A percentile compares a stretch with the other conserved stretches of the same genome.
Conservation (phyloP, 192 early-diverging fungal genomes). For the Podila clonocystis region DNA sequence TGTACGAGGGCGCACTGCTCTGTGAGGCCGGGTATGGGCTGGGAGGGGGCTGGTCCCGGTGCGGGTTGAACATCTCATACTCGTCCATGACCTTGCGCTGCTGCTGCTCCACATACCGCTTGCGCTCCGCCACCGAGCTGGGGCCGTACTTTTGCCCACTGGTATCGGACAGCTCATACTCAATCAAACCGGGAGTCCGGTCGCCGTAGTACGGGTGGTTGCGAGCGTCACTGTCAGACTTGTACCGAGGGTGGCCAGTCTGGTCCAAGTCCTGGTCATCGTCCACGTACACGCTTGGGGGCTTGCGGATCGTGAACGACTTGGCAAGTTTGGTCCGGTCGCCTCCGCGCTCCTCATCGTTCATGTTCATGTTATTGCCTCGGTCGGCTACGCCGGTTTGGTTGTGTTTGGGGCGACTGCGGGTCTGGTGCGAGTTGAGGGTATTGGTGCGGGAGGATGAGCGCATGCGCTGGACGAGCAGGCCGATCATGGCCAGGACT, state of each 20-base stretch:
- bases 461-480: conserved; percentile 30
- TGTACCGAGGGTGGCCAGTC: conserved; percentile 46
- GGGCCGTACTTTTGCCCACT: conserved; percentile 36
- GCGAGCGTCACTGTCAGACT: conserved; percentile 30
- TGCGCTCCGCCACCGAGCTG: conserved; percentile 35
- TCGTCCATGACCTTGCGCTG: conserved; percentile 52
- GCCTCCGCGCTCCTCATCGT: conserved; percentile 20
- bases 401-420: conserved; percentile 23
- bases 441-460: conserved; percentile 18
- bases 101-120: conserved; percentile 49
- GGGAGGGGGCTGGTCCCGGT: conserved; percentile 24
- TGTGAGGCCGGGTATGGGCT: conserved; percentile 41
- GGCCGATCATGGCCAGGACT: conserved; percentile 25
- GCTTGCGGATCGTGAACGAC: conserved; percentile 46
- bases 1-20: conserved; percentile 31
- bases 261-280: conserved; percentile 45
- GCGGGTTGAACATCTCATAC: conserved; percentile 50
- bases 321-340: conserved; percentile 42
- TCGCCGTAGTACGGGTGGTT: conserved; percentile 51
- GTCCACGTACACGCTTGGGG: conserved; percentile 37
- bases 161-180: conserved; percentile 47
- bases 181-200: conserved; percentile 29
- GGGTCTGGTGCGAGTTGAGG: conserved; percentile 40
- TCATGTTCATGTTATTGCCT: neutral
- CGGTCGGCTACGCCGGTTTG: neutral